Evolutionary conservation across 805 yeast genomes (phyloP).

Genomic region (Lipomyces orientalis): DNA sequence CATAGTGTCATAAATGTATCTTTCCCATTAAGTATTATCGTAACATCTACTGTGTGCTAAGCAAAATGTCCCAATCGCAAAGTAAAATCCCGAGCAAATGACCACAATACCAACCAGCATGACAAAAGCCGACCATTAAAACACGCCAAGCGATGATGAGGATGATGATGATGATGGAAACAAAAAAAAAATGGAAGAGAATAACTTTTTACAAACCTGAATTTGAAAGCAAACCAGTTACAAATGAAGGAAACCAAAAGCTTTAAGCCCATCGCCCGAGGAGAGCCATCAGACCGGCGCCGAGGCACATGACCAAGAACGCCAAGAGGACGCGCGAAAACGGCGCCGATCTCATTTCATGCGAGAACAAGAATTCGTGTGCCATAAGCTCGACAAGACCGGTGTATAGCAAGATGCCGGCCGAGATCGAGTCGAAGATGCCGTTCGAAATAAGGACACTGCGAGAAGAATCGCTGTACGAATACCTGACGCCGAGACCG

Average conservation of each 20-base stretch:
- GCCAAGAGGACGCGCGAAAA: conserved; percentile 20
- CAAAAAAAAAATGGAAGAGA: background rate
- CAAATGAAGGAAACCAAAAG: background rate
- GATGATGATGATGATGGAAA: no score
- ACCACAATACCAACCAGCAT: background rate
- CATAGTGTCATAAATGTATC: background rate
- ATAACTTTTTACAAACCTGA: background rate
- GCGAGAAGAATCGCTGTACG: conserved; percentile 48
- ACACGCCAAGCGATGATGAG: background rate
- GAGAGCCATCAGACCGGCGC: conserved; percentile 74
- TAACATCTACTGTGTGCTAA: background rate
- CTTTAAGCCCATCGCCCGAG: conserved; percentile 75
- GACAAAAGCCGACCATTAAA: background rate
- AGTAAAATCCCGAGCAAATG: background rate
- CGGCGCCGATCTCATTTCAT: conserved; percentile 39
- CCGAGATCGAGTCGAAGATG: conserved; percentile 69
- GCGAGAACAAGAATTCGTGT: conserved; percentile 66
- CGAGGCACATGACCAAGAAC: conserved; percentile 43
- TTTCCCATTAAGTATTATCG: background rate
- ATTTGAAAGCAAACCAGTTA: background rate
- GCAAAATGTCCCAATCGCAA: background rate
- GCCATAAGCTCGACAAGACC: conserved; percentile 79
- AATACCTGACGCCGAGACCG: conserved; percentile 69
- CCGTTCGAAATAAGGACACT: conserved; percentile 65
- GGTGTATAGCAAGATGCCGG: conserved; percentile 74